These are phyloP conservation scores for Talaromyces wortmannii DNA, from an alignment of 495 filamentous ascomycete species.

Conservation along the genomic window DNA sequence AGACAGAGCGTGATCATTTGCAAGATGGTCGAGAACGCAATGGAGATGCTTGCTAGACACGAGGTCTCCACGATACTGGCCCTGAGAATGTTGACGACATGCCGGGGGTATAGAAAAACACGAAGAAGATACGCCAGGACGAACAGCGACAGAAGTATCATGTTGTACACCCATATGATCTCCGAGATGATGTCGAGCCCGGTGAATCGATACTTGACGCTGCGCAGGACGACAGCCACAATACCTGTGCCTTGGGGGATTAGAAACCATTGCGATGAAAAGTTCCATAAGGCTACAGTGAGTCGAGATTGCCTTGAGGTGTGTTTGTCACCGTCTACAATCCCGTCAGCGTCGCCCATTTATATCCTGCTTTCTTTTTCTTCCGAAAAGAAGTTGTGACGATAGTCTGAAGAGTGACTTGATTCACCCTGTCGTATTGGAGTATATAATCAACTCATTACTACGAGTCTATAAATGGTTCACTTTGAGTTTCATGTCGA, in stretches of 20 bases:
- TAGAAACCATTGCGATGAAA: constrained; percentile 17
- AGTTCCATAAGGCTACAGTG: neutral
- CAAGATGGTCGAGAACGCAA: constrained; percentile 21
- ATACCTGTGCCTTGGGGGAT: constrained; percentile 25
- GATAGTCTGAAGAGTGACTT: too few relatives aligned
- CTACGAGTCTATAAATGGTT: too few relatives aligned
- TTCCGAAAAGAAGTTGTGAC: too few relatives aligned
- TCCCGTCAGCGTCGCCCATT: neutral
- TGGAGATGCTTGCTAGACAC: constrained; percentile 22
- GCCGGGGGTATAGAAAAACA: constrained; percentile 14
- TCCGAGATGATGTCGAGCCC: constrained; percentile 18
- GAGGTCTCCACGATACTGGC: constrained; percentile 17
- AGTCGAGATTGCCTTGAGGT: neutral
- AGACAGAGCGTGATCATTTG: constrained; percentile 11
- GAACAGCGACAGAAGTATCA: constrained; percentile 11
- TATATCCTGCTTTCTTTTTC: too few relatives aligned
- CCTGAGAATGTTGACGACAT: constrained; percentile 15
- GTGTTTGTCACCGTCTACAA: neutral
- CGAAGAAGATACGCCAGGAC: constrained; percentile 21
- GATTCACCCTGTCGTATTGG: too few relatives aligned
- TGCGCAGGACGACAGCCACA: constrained; percentile 17
- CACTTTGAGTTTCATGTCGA: too few relatives aligned
- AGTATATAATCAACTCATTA: too few relatives aligned
- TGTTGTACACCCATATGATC: constrained; percentile 27
- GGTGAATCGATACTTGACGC: constrained; percentile 24